A percentile compares a stretch with the other conserved stretches of the same genome.
Evolutionary conservation across 345 rosid genomes (phyloP).

Genomic region (Trapa bicornis): DNA sequence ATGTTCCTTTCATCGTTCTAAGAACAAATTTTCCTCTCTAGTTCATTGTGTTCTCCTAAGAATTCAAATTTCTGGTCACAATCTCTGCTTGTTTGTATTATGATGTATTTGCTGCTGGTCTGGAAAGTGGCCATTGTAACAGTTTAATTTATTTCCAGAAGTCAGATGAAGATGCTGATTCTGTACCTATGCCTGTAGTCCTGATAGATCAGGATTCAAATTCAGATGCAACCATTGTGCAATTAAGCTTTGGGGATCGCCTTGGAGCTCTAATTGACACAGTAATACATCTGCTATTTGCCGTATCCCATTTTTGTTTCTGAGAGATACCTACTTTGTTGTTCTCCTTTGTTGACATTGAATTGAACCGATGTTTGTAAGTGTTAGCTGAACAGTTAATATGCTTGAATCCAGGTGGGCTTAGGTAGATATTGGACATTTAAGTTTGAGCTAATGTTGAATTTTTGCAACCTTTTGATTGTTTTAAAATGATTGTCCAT

Average conservation of each 20-base stretch:
- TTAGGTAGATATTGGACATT: neutral
- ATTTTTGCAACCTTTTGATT: constrained; percentile 2
- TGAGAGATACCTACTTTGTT: neutral
- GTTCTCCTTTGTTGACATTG: neutral
- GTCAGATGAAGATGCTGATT: constrained; percentile 37
- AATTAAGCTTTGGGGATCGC: constrained; percentile 93
- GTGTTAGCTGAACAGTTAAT: neutral
- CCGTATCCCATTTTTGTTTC: neutral
- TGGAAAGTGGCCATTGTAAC: neutral
- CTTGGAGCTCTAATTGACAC: constrained; percentile 95
- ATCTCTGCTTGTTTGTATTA: neutral
- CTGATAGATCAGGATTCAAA: constrained; percentile 83
- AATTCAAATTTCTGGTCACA: neutral
- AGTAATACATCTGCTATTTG: constrained; percentile 21
- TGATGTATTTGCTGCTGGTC: neutral
- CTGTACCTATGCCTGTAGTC: constrained; percentile 56
- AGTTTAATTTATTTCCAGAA: constrained; percentile 29
- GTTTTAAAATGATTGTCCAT: neutral
- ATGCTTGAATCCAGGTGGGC: neutral
- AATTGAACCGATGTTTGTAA: neutral
- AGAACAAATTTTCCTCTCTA: neutral
- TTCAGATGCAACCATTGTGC: constrained; percentile 70
- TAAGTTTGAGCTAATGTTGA: neutral
- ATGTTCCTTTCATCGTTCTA: neutral
- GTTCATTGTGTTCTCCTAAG: neutral